These are phyloP conservation scores for Mitragyna speciosa DNA, from an alignment of 257 asterid species.

Conservation along the genomic window DNA sequence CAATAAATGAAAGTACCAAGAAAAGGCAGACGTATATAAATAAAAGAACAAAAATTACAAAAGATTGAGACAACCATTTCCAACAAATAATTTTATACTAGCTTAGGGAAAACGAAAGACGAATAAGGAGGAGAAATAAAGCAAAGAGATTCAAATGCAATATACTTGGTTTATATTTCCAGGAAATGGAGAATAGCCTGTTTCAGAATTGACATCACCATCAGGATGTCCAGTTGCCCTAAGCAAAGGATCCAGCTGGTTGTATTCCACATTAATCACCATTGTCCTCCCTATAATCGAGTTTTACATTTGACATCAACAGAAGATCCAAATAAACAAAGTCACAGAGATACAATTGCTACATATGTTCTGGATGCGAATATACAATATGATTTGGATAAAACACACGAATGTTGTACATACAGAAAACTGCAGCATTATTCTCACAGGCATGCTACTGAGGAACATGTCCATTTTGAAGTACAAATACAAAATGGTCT, in stretches of 20 bases:
- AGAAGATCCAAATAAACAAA: background rate
- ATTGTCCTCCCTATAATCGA: constrained; percentile 73
- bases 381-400: background rate
- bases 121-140: constrained; percentile 15
- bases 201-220: constrained; percentile 89
- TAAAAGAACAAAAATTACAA: background rate
- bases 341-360: background rate
- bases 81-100: background rate
- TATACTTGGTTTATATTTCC: constrained; percentile 98
- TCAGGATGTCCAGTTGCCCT: constrained; percentile 91
- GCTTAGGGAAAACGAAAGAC: constrained; percentile 3
- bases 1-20: background rate
- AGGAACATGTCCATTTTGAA: too few relatives aligned
- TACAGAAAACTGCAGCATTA: too few relatives aligned
- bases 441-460: too few relatives aligned
- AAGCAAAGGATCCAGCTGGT: constrained; percentile 97
- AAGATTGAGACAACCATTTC: background rate
- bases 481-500: background rate
- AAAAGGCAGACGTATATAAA: background rate
- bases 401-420: background rate
- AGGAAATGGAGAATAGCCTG: constrained; percentile 97
- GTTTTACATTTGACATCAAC: background rate
- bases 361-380: background rate
- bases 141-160: constrained; percentile 16
- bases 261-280: constrained; percentile 99